Base-by-base conservation (phyloP, 2,329 filamentous ascomycete species). In the Trichoderma sp. region DNA sequence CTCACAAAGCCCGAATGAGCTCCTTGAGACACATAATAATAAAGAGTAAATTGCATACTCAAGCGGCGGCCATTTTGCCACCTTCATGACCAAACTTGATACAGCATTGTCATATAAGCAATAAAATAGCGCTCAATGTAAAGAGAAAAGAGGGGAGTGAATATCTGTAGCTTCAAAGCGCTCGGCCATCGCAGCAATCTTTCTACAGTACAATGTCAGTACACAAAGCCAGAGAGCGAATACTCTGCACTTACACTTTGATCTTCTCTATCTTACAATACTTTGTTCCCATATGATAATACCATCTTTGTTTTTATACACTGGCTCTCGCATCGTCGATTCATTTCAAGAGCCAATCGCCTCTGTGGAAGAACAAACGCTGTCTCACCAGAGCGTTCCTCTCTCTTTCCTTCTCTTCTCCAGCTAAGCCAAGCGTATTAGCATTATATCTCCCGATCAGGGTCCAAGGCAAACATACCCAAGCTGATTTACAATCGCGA, bases 401-500 rank as follows among this genome's bases (percentile, higher is more conserved):
- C 49, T 72, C 21, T 74, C 74, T 49, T 75, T 74, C 34, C 64
- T 73, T 21, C 74, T 70, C 46, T 68, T 43, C 58, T 74, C 71
- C 11, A 71, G 73, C 74, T 75, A 16, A 8, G 5, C 14, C n/a
- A n/a, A 26, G 5, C 4, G 2, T 13, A 52, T 72, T 54, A 71
- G 68, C 11, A 5, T 5, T 39, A 1, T 5, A 8, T 34, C 5
- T 13, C 18, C 16, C 18, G 18, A 32, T 43, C 24, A 32, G 8
- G 4, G 4, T 14, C 16, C 14, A 8, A 6, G 4, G 10, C 8
- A 8, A 13, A 75, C 83, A 71, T 85, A 97, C 94, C 94, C 94
- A 97, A 83, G 90, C 87, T 82, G 97, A 94, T 80, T 97, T 97
- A 81, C 95, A 98, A 71, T 96, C 93, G 69, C 94, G 89, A 80